phyloP scores from a whole-genome alignment of 2,329 filamentous ascomycete genomes.

The Botrytis galanthina region DNA sequence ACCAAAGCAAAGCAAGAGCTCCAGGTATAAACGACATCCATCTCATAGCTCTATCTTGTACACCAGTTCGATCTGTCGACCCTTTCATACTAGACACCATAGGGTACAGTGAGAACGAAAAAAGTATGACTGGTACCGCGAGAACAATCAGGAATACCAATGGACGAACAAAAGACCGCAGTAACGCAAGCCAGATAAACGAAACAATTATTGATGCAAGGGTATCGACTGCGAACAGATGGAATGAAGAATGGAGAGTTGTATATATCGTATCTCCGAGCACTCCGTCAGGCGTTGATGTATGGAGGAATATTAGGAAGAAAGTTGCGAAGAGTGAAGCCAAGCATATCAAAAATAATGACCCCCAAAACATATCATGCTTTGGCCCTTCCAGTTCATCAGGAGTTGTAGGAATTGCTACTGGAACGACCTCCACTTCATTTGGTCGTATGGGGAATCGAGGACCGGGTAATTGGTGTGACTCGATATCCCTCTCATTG shows the following conservation, averaged over 20 bases:
- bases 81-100: slow-evolving; percentile 88
- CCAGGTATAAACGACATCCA: slow-evolving; percentile 79
- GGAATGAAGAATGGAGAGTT: slow-evolving; percentile 79
- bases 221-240: slow-evolving; percentile 87
- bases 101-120: slow-evolving; percentile 88
- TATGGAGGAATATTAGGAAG: slow-evolving; percentile 87
- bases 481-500: slow-evolving; percentile 30
- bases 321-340: slow-evolving; percentile 85
- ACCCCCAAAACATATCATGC: slow-evolving; percentile 90
- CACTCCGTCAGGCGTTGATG: slow-evolving; percentile 65
- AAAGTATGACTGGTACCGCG: slow-evolving; percentile 79
- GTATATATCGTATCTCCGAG: slow-evolving; percentile 94
- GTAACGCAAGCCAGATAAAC: slow-evolving; percentile 81
- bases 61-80: slow-evolving; percentile 64
- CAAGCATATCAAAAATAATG: slow-evolving; percentile 80
- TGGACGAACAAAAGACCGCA: slow-evolving; percentile 84
- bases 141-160: slow-evolving; percentile 78
- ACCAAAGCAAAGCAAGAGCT: slow-evolving; percentile 71
- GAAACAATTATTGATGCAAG: slow-evolving; percentile 86
- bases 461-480: slow-evolving; percentile 22
- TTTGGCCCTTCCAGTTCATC: slow-evolving; percentile 64
- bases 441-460: slow-evolving; percentile 34
- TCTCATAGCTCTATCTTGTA: slow-evolving; percentile 89
- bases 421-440: slow-evolving; percentile 47
- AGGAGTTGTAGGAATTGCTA: slow-evolving; percentile 56